These are phyloP conservation scores for Canavalia gladiata DNA, from an alignment of 306 rosid species.

Conservation along the genomic window DNA sequence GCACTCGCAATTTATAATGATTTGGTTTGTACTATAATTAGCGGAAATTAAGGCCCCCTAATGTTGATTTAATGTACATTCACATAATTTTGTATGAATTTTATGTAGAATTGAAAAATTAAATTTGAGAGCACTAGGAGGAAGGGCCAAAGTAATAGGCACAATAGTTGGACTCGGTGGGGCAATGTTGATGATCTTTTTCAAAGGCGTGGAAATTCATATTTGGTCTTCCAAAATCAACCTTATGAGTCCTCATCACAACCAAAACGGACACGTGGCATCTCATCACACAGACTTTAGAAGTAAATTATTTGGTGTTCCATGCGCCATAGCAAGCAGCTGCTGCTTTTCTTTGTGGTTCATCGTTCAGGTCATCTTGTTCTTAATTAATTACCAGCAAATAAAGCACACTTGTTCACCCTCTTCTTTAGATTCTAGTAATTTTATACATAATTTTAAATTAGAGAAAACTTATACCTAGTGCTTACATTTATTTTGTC, in stretches of 20 bases:
- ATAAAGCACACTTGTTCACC: neutral
- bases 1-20: too few species aligned
- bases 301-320: conserved; percentile 30
- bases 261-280: conserved; percentile 26
- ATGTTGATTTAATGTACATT: neutral
- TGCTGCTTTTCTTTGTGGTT: conserved; percentile 53
- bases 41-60: too few species aligned
- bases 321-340: conserved; percentile 45
- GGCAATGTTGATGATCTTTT: conserved; percentile 60
- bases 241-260: conserved; percentile 47
- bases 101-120: conserved; percentile 50
- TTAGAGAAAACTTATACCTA: too few species aligned
- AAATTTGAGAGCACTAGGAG: conserved; percentile 45
- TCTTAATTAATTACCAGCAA: neutral
- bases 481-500: too few species aligned
- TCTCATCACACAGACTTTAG: neutral
- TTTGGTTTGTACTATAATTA: too few species aligned
- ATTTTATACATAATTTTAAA: too few species aligned
- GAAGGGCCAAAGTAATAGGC: conserved; percentile 62
- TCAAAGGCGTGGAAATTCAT: conserved; percentile 56
- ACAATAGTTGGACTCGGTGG: conserved; percentile 56
- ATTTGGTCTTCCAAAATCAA: conserved; percentile 48
- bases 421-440: neutral
- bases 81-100: conserved; percentile 8
- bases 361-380: conserved; percentile 53